Conservation (phyloP, 257 asterid species). For the Solanum peruvianum region DNA sequence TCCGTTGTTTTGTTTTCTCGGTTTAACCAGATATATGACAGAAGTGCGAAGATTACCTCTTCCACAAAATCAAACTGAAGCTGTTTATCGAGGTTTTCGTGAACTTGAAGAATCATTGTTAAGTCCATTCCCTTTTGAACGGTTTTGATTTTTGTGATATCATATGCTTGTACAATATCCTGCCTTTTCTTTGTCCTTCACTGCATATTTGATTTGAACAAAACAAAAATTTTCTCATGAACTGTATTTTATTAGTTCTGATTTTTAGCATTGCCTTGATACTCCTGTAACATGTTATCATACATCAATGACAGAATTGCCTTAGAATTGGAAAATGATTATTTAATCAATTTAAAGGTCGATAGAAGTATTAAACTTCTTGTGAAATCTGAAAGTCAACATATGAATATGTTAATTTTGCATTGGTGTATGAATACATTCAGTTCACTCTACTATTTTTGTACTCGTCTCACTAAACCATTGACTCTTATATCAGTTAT, state of each 20-base stretch:
- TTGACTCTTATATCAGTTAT: too few species aligned
- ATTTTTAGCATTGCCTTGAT: background rate
- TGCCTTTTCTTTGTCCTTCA: background rate
- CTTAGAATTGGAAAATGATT: background rate
- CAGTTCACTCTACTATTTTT: too few species aligned
- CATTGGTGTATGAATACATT: background rate
- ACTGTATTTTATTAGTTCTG: background rate
- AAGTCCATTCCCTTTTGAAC: conserved; percentile 45
- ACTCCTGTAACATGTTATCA: background rate
- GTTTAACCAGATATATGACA: conserved; percentile 61
- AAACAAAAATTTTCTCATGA: background rate
- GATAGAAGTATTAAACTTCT: background rate
- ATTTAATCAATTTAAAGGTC: background rate
- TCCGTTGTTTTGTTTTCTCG: background rate
- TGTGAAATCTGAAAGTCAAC: background rate
- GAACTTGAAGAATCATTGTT: conserved; percentile 84
- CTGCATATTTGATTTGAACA: background rate
- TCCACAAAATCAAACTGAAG: conserved; percentile 74
- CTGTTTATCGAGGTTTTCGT: conserved; percentile 61
- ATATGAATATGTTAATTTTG: background rate
- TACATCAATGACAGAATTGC: background rate
- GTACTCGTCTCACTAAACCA: too few species aligned
- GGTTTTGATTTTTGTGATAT: conserved; percentile 20
- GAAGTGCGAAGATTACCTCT: conserved; percentile 82
- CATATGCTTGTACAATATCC: background rate